Percentiles rank a stretch among this genome's conserved stretches.
phyloP scores from a whole-genome alignment of 2,329 filamentous ascomycete genomes.

The Leptosphaerulina australis region DNA sequence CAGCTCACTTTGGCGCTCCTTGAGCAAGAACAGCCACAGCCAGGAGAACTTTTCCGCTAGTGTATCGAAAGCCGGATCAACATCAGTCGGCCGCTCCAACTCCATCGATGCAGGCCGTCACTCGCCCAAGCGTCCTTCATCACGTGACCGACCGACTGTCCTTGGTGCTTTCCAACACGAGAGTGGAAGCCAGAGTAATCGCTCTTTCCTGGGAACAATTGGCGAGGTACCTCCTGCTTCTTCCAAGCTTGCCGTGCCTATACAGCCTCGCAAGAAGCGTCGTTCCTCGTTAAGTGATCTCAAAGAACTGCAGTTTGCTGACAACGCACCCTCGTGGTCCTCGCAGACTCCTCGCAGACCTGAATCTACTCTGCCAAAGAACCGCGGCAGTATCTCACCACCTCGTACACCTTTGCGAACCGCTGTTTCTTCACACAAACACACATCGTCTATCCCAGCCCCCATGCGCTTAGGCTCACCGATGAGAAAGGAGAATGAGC shows the following conservation, averaged over 20 bases:
- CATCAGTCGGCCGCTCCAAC: conserved; percentile 67
- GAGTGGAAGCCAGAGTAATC: conserved; percentile 41
- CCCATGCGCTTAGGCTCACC: conserved; percentile 53
- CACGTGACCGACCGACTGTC: conserved; percentile 60
- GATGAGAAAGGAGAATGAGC: conserved; percentile 54
- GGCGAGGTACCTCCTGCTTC: conserved; percentile 53
- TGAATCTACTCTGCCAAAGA: conserved; percentile 31
- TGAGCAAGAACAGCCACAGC: conserved; percentile 73
- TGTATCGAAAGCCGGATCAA: conserved; percentile 66
- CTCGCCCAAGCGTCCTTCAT: conserved; percentile 59
- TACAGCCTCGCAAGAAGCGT: conserved; percentile 69
- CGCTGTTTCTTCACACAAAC: conserved; percentile 45
- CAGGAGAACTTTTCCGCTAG: conserved; percentile 60
- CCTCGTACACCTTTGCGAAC: conserved; percentile 44
- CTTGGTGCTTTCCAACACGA: conserved; percentile 57
- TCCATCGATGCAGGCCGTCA: conserved; percentile 73
- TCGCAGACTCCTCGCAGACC: conserved; percentile 46
- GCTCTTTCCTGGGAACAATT: conserved; percentile 57
- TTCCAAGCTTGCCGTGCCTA: conserved; percentile 25
- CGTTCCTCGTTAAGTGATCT: conserved; percentile 92
- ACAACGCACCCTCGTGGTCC: conserved; percentile 51
- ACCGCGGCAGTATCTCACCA: conserved; percentile 36
- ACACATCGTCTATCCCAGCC: conserved; percentile 48
- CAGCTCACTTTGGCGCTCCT: conserved; percentile 80
- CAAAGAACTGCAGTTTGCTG: conserved; percentile 67